Evolutionary conservation across 2,329 filamentous ascomycete species (phyloP), one percentile per base, ranked within the genome.

Genomic region (Diaporthe nobilis): DNA sequence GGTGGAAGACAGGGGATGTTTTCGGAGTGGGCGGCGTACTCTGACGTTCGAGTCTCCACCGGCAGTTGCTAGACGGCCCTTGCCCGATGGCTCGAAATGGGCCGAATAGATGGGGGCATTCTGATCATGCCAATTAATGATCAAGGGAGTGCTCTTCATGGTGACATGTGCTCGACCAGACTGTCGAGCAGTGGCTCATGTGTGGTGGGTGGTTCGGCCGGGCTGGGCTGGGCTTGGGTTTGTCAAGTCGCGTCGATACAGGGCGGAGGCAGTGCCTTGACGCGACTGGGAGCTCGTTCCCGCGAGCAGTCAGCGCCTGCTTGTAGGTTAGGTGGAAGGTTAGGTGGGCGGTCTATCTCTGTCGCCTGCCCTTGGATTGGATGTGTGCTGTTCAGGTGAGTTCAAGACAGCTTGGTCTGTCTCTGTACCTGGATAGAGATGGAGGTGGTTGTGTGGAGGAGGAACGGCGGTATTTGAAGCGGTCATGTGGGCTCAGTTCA

Each of bases 111-210:
- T 96, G 76, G 97, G 97, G 81, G 95, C 92, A 86, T 97, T 98
- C 83, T 98, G 95, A 85, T 98, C 95, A 86, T 99, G 97, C 97
- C 97, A 99, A 88, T 97, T 95, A 87, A 99, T 96, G 83, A 98
- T 96, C 80, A 99, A 90, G 81, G 97, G 96, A 82, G 95, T 93
- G 83, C 95, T 96, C 91, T 98, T 98, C 97, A 99, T 99, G 83
- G 85, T 88, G 85, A 82, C 82, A 80, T 81, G 65, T 72, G 75
- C 75, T 72, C 75, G 73, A 74, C 53, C 51, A 63, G 25, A 42
- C 28, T 70, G 58, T 71, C 75, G 73, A 67, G 15, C 31, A 39
- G 22, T 57, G 39, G 49, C 42, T 42, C 75, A 75, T 70, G 58
- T 47, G 68, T 37, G 42, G 71, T 39, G n/a, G 71, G 71, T 55